Evolutionary conservation across 2,329 filamentous ascomycete species (phyloP).

Genomic region (Xylaria sp.): DNA sequence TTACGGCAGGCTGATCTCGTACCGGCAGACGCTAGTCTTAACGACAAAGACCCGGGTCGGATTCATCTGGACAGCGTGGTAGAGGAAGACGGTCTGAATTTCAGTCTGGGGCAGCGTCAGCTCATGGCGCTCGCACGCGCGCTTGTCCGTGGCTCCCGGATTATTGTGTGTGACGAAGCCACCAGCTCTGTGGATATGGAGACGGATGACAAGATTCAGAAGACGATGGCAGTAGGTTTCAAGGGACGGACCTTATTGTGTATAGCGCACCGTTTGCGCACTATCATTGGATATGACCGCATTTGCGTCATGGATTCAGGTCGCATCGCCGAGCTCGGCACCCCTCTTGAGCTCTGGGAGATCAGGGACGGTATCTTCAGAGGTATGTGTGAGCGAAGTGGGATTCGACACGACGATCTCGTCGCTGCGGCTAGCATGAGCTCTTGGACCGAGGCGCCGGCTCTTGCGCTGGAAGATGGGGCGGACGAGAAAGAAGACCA

Average conservation of each 20-base stretch:
- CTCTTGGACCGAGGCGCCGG: background rate
- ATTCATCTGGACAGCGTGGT: conserved; percentile 87
- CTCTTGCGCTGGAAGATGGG: background rate
- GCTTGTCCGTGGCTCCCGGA: conserved; percentile 85
- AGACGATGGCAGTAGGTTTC: conserved; percentile 87
- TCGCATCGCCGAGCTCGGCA: conserved; percentile 85
- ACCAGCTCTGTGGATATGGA: conserved; percentile 95
- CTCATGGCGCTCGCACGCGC: conserved; percentile 94
- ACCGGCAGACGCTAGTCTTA: conserved; percentile 60
- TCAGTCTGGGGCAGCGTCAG: conserved; percentile 93
- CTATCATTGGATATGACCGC: conserved; percentile 92
- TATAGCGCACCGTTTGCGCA: conserved; percentile 91
- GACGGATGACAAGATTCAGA: conserved; percentile 94
- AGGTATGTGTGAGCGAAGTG: conserved; percentile 88
- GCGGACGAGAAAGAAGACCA: conserved; percentile 19
- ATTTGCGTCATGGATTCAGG: conserved; percentile 98
- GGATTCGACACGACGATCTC: conserved; percentile 73
- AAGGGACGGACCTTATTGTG: conserved; percentile 87
- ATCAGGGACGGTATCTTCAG: conserved; percentile 79
- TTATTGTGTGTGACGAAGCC: conserved; percentile 97
- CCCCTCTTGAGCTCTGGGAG: conserved; percentile 76
- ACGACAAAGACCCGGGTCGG: conserved; percentile 57
- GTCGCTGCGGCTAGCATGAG: conserved; percentile 15
- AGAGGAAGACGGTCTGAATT: conserved; percentile 95
- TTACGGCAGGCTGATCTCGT: conserved; percentile 82